These are phyloP conservation scores for Kurtzmaniella quercitrusa DNA, from an alignment of 1,139 yeast genomes.

Conservation along the genomic window DNA sequence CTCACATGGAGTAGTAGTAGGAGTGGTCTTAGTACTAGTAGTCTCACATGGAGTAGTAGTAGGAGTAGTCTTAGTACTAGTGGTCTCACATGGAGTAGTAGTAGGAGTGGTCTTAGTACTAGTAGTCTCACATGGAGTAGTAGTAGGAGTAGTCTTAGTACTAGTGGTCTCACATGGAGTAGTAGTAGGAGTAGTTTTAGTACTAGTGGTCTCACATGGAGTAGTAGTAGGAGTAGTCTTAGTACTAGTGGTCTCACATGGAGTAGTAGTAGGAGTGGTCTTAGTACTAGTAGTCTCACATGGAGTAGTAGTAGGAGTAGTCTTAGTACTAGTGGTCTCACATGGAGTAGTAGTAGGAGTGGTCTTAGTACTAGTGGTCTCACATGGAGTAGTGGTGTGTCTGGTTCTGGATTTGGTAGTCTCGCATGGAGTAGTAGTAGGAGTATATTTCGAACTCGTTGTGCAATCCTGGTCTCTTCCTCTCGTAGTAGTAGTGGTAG, in stretches of 20 bases:
- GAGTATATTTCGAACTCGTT: slow-evolving; percentile 4
- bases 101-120: slow-evolving; percentile 6
- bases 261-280: slow-evolving; percentile 2
- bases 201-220: slow-evolving; percentile 3
- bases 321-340: neutral
- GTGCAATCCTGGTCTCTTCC: neutral
- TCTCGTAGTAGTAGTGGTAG: slow-evolving; percentile 2
- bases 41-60: slow-evolving; percentile 3
- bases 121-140: slow-evolving; percentile 2
- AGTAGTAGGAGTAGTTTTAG: slow-evolving; percentile 4
- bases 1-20: slow-evolving; percentile 2
- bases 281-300: slow-evolving; percentile 1
- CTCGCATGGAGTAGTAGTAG: slow-evolving; percentile 1
- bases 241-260: slow-evolving; percentile 1
- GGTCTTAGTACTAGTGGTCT: slow-evolving; percentile 2
- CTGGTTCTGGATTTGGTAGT: slow-evolving; percentile 2
- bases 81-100: neutral
- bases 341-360: neutral
- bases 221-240: slow-evolving; percentile 2
- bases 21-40: too few relatives aligned
- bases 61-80: neutral
- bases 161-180: neutral
- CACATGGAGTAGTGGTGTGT: slow-evolving; percentile 1
- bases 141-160: slow-evolving; percentile 5
- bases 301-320: slow-evolving; percentile 1